Evolutionary conservation across 805 yeast genomes (phyloP).

Genomic region (Blastobotrys americana): DNA sequence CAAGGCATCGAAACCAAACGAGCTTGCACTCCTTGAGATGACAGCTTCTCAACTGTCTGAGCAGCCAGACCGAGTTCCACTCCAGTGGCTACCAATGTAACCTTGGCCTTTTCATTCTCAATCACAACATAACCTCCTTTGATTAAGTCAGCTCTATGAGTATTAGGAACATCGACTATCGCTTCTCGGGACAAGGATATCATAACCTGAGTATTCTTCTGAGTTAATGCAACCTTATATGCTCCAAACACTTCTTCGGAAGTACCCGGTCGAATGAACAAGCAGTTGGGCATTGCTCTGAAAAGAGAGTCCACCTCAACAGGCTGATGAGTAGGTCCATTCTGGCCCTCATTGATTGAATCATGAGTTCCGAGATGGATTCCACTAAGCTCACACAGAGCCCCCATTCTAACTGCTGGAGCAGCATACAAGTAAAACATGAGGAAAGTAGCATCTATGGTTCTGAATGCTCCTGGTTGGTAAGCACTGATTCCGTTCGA

Average conservation of each 20-base stretch:
- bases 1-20: conserved; percentile 31
- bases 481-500: conserved; percentile 67
- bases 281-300: conserved; percentile 43
- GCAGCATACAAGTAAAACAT: conserved; percentile 41
- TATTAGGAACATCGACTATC: background rate
- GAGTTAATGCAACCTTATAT: conserved; percentile 42
- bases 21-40: conserved; percentile 21
- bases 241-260: conserved; percentile 44
- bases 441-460: conserved; percentile 36
- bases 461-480: conserved; percentile 33
- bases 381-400: conserved; percentile 38
- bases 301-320: conserved; percentile 43
- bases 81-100: conserved; percentile 13
- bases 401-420: conserved; percentile 43
- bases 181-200: conserved; percentile 4
- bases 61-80: conserved; percentile 31
- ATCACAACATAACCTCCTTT: conserved; percentile 11
- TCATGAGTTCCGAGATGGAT: conserved; percentile 49
- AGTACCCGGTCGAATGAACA: conserved; percentile 45
- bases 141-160: conserved; percentile 5
- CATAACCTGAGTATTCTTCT: background rate
- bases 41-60: conserved; percentile 36
- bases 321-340: conserved; percentile 52
- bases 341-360: conserved; percentile 49
- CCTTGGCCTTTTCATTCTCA: conserved; percentile 9